A percentile compares a stretch with the other conserved stretches of the same genome.
These are phyloP conservation scores for barley (Hordeum vulgare) DNA, from an alignment of 176 grass and related monocot genomes.

Conservation along the genomic window DNA sequence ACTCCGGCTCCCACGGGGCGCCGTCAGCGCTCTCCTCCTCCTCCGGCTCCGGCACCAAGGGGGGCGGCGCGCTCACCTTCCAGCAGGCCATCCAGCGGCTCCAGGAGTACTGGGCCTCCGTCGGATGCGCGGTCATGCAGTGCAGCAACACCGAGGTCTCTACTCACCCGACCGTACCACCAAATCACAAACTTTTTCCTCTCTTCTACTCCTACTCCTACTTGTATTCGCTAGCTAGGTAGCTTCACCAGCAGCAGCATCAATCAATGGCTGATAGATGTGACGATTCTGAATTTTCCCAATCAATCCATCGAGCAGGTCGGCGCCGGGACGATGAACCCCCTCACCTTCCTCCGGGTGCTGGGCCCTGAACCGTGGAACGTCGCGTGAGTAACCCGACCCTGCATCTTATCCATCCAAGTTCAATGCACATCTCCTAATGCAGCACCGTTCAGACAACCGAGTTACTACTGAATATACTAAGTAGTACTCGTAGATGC, in stretches of 20 bases:
- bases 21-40: neutral
- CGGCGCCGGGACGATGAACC: conserved; percentile 96
- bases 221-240: too few relatives aligned
- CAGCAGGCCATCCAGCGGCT: conserved; percentile 98
- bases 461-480: neutral
- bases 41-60: neutral
- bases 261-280: neutral
- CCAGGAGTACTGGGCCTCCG: conserved; percentile 98
- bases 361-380: conserved; percentile 95
- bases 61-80: conserved; percentile 48
- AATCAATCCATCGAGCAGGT: conserved; percentile 34
- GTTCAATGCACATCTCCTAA: neutral
- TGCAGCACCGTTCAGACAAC: neutral
- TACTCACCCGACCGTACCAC: neutral
- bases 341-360: conserved; percentile 84
- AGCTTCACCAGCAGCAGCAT: neutral
- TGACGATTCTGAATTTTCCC: neutral
- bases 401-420: neutral
- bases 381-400: conserved; percentile 83
- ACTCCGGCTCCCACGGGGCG: neutral
- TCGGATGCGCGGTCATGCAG: conserved; percentile 92
- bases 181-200: neutral
- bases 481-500: too few relatives aligned
- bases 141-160: conserved; percentile 98
- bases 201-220: neutral